A percentile compares a stretch with the other conserved stretches of the same genome.
These are phyloP conservation scores for Mucor plumbeus DNA, from an alignment of 371 early-diverging fungal genomes.

Conservation along the genomic window DNA sequence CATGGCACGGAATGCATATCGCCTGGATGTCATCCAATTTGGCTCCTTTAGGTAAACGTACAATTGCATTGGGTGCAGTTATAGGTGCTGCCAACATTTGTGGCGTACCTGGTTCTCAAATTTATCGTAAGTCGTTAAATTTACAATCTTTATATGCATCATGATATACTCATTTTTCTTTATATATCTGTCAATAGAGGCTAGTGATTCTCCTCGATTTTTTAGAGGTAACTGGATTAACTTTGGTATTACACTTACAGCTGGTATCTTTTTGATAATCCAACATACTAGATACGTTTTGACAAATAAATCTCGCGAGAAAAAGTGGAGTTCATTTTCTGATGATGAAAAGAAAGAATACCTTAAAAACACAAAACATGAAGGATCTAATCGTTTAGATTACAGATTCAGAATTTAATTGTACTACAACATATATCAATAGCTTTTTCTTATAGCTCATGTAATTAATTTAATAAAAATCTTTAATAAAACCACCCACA, in stretches of 20 bases:
- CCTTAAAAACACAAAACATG: conserved; percentile 31
- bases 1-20: conserved; percentile 58
- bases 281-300: conserved; percentile 32
- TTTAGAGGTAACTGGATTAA: conserved; percentile 45
- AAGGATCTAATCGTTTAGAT: conserved; percentile 45
- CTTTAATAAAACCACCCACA: too few species aligned
- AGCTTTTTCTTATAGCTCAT: too few species aligned
- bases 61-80: too few species aligned
- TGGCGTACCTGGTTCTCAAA: conserved; percentile 44
- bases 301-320: conserved; percentile 37
- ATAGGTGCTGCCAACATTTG: conserved; percentile 42
- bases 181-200: neutral
- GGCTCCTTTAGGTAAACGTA: too few species aligned
- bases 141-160: too few species aligned
- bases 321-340: conserved; percentile 37
- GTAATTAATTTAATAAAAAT: too few species aligned
- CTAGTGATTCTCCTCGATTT: conserved; percentile 44
- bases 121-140: conserved; percentile 31
- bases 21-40: conserved; percentile 14
- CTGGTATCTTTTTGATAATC: conserved; percentile 23
- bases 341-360: conserved; percentile 36
- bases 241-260: conserved; percentile 13
- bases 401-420: conserved; percentile 37
- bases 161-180: neutral
- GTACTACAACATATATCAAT: too few species aligned